These are phyloP conservation scores for Priceomyces melissophilus DNA, from an alignment of 805 yeast species.

Conservation along the genomic window DNA sequence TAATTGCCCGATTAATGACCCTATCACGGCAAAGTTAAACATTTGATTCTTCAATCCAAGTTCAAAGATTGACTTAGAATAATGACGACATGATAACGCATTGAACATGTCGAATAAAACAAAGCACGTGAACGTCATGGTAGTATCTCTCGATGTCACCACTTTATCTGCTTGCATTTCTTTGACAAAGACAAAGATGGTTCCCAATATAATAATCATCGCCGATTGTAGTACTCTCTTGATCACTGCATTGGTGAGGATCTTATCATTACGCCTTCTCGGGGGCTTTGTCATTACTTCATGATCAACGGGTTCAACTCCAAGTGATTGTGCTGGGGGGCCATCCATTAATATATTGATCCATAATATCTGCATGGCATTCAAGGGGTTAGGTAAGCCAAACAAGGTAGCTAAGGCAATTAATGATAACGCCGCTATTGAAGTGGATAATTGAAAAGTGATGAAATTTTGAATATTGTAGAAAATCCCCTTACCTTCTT, in stretches of 20 bases:
- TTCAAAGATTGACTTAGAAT: conserved; percentile 77
- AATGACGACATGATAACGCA: conserved; percentile 90
- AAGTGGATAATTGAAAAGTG: conserved; percentile 93
- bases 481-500: conserved; percentile 97
- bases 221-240: conserved; percentile 78
- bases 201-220: conserved; percentile 72
- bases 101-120: conserved; percentile 96
- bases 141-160: conserved; percentile 92
- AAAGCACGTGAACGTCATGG: conserved; percentile 98
- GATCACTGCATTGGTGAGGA: conserved; percentile 66
- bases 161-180: conserved; percentile 76
- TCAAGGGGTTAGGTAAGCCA: conserved; percentile 88
- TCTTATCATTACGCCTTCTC: conserved; percentile 80
- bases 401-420: conserved; percentile 85
- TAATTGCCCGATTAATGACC: conserved; percentile 84
- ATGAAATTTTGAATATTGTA: conserved; percentile 92
- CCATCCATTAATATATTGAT: conserved; percentile 98
- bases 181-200: conserved; percentile 77
- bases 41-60: conserved; percentile 79
- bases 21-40: conserved; percentile 91
- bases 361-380: conserved; percentile 98
- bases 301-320: conserved; percentile 96
- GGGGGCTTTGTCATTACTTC: conserved; percentile 98
- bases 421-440: conserved; percentile 89
- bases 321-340: conserved; percentile 96